Evolutionary conservation across 73 alveolate species (phyloP), one percentile per base, ranked within the genome.

Genomic region (Strombidium stylifer): DNA sequence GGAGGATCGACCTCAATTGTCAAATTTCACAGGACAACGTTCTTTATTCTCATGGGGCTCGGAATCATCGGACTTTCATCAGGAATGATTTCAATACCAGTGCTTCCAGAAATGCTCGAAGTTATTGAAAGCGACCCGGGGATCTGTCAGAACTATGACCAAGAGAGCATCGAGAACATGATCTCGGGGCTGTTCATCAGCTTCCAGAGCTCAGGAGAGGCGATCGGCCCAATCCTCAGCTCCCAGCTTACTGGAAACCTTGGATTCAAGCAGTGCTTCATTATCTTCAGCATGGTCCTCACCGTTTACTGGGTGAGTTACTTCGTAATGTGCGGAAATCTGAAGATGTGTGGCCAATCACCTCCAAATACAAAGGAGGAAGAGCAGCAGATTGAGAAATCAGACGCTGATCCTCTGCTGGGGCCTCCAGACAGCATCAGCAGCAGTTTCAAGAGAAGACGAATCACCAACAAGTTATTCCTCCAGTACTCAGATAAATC

Each of bases 91-190:
- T 32, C 34, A 25, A 72, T 78, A 28, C 90, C 90, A 3, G 45
- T 66, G 4, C 40, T 78, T 12, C 79, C 90, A 20, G 90, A 78
- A 28, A 67, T 78, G 67, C 27, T 78, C 3, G 90, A 78, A 31
- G 24, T 73, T 4, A 28, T 41, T 0, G 53, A 56, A 25, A 32
- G 28, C 4, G 37, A 35, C 8, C 31, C 32, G 16, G 23, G 31
- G 15, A 68, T 16, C 15, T 21, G 31, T 4, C 11, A 64, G n/a
- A n/a, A n/a, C n/a, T n/a, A n/a, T n/a, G n/a, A n/a, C 16, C 67
- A 50, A 28, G 49, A 24, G 12, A 53, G 51, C 32, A 32, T 74
- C 19, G 26, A 52, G 31, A 76, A 78, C 62, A 32, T 16, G 20
- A 35, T 64, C 3, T 51, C 79, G 3, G 71, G 71, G 19, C 10